Percentiles rank a stretch among this genome's conserved stretches.
These are phyloP conservation scores for Punica granatum DNA, from an alignment of 345 rosid genomes.

Conservation along the genomic window DNA sequence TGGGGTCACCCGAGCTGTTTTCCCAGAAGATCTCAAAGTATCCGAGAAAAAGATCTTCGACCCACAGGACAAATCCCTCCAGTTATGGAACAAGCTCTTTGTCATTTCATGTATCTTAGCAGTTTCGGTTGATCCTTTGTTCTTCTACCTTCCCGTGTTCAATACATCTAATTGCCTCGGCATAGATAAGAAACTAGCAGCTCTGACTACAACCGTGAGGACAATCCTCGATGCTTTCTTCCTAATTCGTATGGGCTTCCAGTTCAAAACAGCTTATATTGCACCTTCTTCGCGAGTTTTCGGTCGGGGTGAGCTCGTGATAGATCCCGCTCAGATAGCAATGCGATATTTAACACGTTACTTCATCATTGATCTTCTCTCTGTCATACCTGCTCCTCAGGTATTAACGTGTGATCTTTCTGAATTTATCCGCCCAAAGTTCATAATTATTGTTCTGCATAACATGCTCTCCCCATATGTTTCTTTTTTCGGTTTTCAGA, in stretches of 20 bases:
- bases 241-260: slow-evolving; percentile 61
- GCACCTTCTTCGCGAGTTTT: slow-evolving; percentile 94
- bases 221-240: slow-evolving; percentile 55
- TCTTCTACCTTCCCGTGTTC: slow-evolving; percentile 73
- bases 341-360: slow-evolving; percentile 52
- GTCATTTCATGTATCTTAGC: slow-evolving; percentile 65
- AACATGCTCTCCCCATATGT: neutral
- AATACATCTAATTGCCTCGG: slow-evolving; percentile 49
- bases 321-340: slow-evolving; percentile 71
- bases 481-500: slow-evolving; percentile 24
- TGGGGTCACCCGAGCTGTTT: slow-evolving; percentile 52
- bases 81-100: slow-evolving; percentile 73
- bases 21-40: slow-evolving; percentile 75
- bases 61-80: slow-evolving; percentile 74
- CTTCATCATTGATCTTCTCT: slow-evolving; percentile 63
- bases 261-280: slow-evolving; percentile 72
- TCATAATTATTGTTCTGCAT: neutral
- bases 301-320: slow-evolving; percentile 93
- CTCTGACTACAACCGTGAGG: slow-evolving; percentile 46
- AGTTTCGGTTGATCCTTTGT: slow-evolving; percentile 74
- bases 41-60: slow-evolving; percentile 60
- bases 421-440: neutral
- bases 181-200: slow-evolving; percentile 50
- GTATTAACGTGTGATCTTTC: slow-evolving; percentile 19
- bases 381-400: slow-evolving; percentile 85